These are phyloP conservation scores for Discostella stelligera DNA, from an alignment of 352 stramenopile genomes.

Conservation along the genomic window DNA sequence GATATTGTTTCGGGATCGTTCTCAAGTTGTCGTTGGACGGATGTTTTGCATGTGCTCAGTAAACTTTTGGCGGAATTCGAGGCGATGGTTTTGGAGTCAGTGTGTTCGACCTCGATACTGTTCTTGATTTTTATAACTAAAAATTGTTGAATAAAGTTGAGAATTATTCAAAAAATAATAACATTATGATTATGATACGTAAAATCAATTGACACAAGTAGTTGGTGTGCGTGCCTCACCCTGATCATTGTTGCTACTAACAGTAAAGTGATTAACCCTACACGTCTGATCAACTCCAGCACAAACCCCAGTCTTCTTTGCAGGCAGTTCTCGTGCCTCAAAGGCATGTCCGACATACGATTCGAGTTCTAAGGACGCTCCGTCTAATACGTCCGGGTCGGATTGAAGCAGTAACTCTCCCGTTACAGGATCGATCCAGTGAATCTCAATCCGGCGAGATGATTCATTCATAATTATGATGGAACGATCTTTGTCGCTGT, in stretches of 20 bases:
- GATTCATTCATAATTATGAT: conserved; percentile 58
- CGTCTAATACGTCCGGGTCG: conserved; percentile 47
- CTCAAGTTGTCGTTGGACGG: conserved; percentile 4
- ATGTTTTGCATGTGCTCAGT: conserved; percentile 21
- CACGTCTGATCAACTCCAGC: conserved; percentile 41
- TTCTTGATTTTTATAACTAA: conserved; percentile 46
- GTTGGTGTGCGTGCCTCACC: conserved; percentile 33
- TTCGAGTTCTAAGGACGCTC: conserved; percentile 45
- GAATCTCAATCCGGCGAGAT: conserved; percentile 26
- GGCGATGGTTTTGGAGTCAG: conserved; percentile 38
- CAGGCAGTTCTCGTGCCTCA: conserved; percentile 62
- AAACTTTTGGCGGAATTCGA: conserved; percentile 17
- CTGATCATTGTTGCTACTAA: conserved; percentile 70
- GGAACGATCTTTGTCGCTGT: conserved; percentile 13
- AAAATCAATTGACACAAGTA: not conserved
- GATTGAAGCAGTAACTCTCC: conserved; percentile 41
- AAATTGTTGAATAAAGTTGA: not conserved
- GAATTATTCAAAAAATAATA: too few relatives aligned
- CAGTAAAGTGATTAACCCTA: conserved; percentile 60
- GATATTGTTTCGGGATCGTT: not conserved
- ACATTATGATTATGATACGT: not conserved
- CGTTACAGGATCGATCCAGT: conserved; percentile 49
- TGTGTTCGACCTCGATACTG: conserved; percentile 45
- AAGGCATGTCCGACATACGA: conserved; percentile 72
- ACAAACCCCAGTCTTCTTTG: conserved; percentile 41